phyloP scores from a whole-genome alignment of 1,284 basidiomycete species.

The Neolentinus lepideus region DNA sequence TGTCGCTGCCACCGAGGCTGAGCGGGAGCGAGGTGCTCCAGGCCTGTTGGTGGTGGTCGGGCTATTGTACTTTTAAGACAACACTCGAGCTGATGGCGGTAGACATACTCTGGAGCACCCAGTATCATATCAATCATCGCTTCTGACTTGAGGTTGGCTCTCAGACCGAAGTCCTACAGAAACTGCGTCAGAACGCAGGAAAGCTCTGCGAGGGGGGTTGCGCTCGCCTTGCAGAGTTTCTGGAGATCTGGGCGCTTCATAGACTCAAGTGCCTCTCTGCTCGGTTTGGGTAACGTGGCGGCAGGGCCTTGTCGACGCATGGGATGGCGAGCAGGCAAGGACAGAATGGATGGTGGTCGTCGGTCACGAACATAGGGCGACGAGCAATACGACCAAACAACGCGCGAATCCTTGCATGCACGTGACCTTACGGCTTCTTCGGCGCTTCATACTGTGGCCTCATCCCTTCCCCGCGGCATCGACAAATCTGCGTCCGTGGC shows the following conservation, averaged over 20 bases:
- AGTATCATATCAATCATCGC: conserved; percentile 67
- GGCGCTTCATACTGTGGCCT: background rate
- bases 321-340: conserved; percentile 5
- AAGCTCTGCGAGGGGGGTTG: background rate
- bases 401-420: conserved; percentile 35
- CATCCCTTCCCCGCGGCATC: background rate
- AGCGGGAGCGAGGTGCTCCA: conserved; percentile 14
- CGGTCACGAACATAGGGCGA: conserved; percentile 1
- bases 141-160: conserved; percentile 73
- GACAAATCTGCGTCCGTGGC: no score
- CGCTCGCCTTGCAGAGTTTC: conserved; percentile 63
- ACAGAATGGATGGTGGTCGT: conserved; percentile 8
- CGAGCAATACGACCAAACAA: conserved; percentile 36
- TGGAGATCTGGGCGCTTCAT: conserved; percentile 70
- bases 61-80: conserved; percentile 4
- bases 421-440: conserved; percentile 1
- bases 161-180: conserved; percentile 63
- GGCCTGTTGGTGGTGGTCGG: conserved; percentile 11
- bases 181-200: conserved; percentile 13
- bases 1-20: conserved; percentile 20
- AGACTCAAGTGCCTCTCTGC: conserved; percentile 45
- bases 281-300: conserved; percentile 42
- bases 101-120: conserved; percentile 39
- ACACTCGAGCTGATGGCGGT: conserved; percentile 9
- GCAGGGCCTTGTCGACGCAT: conserved; percentile 4